A percentile compares a stretch with the other conserved stretches of the same genome.
phyloP scores from a whole-genome alignment of 2,329 filamentous ascomycete species.

The Fusarium udum region DNA sequence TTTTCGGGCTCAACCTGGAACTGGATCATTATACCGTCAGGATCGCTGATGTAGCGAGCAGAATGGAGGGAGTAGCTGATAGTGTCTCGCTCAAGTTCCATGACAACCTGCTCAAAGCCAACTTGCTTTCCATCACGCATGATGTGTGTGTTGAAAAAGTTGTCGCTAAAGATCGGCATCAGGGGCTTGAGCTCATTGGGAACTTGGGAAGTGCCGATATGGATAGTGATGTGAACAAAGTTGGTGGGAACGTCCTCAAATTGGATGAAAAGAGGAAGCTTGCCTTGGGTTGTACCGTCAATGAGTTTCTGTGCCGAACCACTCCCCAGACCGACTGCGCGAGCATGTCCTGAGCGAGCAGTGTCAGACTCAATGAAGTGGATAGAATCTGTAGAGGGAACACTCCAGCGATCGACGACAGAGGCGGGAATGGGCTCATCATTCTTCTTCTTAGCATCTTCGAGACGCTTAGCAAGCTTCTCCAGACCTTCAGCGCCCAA shows the following conservation, averaged over 20 bases:
- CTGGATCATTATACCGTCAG: slow-evolving; percentile 81
- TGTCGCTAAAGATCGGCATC: slow-evolving; percentile 84
- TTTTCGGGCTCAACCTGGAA: slow-evolving; percentile 91
- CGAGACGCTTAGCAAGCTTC: slow-evolving; percentile 77
- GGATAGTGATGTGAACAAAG: slow-evolving; percentile 86
- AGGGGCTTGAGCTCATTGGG: slow-evolving; percentile 87
- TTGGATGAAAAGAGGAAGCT: slow-evolving; percentile 89
- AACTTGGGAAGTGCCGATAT: slow-evolving; percentile 80
- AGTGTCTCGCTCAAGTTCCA: slow-evolving; percentile 89
- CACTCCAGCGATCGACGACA: slow-evolving; percentile 81
- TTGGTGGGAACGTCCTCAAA: slow-evolving; percentile 94
- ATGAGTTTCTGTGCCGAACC: slow-evolving; percentile 80
- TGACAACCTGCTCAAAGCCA: slow-evolving; percentile 91
- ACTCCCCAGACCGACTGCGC: slow-evolving; percentile 71
- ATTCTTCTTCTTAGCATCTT: slow-evolving; percentile 87
- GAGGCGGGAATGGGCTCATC: slow-evolving; percentile 85
- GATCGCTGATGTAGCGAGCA: slow-evolving; percentile 75
- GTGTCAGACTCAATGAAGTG: slow-evolving; percentile 92
- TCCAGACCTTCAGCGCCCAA: slow-evolving; percentile 86
- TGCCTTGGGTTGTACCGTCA: slow-evolving; percentile 69
- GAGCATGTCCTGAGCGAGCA: slow-evolving; percentile 82
- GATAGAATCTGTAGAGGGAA: slow-evolving; percentile 89
- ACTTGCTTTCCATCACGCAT: slow-evolving; percentile 77
- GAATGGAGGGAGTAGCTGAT: slow-evolving; percentile 81
- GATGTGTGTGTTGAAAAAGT: slow-evolving; percentile 95